A percentile compares a stretch with the other conserved stretches of the same genome.
Conservation (phyloP, 2,329 filamentous ascomycete genomes). For the Dothistroma pini region DNA sequence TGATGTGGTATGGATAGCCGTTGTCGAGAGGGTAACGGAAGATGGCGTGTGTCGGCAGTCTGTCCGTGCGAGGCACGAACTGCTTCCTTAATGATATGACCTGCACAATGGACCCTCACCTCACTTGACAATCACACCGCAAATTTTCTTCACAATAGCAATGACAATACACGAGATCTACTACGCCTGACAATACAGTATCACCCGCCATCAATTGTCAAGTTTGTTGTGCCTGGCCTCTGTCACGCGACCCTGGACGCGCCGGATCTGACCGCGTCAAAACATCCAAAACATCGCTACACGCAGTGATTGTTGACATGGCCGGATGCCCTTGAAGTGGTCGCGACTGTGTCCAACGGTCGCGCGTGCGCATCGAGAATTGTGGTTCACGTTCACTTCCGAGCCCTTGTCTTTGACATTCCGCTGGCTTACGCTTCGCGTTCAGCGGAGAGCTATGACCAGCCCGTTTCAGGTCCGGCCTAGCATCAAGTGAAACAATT, state of each 20-base stretch:
- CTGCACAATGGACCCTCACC: neutral
- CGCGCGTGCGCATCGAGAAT: neutral
- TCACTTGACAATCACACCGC: neutral
- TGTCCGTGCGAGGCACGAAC: neutral
- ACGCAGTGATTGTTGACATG: neutral
- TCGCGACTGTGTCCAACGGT: neutral
- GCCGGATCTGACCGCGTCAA: neutral
- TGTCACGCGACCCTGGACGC: slow-evolving; percentile 1
- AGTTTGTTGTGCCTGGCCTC: neutral
- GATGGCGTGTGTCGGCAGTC: neutral
- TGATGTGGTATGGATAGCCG: neutral
- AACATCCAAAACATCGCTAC: neutral
- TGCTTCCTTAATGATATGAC: neutral
- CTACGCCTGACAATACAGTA: neutral
- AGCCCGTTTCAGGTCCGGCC: neutral
- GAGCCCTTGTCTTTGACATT: neutral
- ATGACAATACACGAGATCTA: neutral
- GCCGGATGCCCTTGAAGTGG: neutral
- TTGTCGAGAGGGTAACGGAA: neutral
- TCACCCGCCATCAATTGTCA: neutral
- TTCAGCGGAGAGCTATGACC: neutral
- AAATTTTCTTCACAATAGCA: neutral
- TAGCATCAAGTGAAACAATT: neutral
- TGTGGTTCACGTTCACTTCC: neutral
- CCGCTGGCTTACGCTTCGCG: neutral